A percentile compares a stretch with the other conserved stretches of the same genome.
Conservation (phyloP, 805 yeast species). For the Millerozyma miso region DNA sequence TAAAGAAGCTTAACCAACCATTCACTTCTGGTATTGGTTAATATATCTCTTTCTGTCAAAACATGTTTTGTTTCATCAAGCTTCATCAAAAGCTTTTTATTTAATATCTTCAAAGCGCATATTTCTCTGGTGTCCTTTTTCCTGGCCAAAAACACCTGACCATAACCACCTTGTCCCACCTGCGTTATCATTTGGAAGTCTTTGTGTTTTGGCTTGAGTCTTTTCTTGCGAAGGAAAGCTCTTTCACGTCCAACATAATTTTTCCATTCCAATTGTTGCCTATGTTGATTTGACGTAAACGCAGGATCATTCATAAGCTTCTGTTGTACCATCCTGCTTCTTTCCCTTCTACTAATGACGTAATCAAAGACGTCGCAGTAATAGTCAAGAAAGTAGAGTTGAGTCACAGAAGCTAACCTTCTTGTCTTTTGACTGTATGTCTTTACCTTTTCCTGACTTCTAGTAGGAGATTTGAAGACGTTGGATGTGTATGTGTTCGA, state of each 20-base stretch:
- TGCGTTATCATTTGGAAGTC: slow-evolving; percentile 96
- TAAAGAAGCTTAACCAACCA: slow-evolving; percentile 93
- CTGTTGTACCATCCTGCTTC: slow-evolving; percentile 66
- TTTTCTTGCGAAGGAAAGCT: slow-evolving; percentile 76
- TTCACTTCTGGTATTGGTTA: slow-evolving; percentile 92
- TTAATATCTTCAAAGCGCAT: slow-evolving; percentile 89
- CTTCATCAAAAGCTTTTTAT: slow-evolving; percentile 79
- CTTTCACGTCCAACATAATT: slow-evolving; percentile 82
- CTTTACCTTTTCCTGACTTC: slow-evolving; percentile 23
- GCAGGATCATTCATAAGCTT: slow-evolving; percentile 52
- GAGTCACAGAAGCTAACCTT: slow-evolving; percentile 85
- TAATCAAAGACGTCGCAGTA: slow-evolving; percentile 96
- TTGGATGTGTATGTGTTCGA: background rate
- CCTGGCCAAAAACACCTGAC: slow-evolving; percentile 94
- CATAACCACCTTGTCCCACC: slow-evolving; percentile 99
- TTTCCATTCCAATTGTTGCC: slow-evolving; percentile 55
- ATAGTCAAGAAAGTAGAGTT: slow-evolving; percentile 89
- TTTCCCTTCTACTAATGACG: slow-evolving; percentile 78
- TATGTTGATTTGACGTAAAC: slow-evolving; percentile 23
- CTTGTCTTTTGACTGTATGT: slow-evolving; percentile 74
- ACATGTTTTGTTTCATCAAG: slow-evolving; percentile 95
- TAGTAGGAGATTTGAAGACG: background rate
- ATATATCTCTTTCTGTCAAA: slow-evolving; percentile 90
- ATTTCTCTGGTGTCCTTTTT: slow-evolving; percentile 92
- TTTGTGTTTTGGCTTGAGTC: slow-evolving; percentile 88